Evolutionary conservation across 345 rosid species (phyloP).

Genomic region (Salix udensis): DNA sequence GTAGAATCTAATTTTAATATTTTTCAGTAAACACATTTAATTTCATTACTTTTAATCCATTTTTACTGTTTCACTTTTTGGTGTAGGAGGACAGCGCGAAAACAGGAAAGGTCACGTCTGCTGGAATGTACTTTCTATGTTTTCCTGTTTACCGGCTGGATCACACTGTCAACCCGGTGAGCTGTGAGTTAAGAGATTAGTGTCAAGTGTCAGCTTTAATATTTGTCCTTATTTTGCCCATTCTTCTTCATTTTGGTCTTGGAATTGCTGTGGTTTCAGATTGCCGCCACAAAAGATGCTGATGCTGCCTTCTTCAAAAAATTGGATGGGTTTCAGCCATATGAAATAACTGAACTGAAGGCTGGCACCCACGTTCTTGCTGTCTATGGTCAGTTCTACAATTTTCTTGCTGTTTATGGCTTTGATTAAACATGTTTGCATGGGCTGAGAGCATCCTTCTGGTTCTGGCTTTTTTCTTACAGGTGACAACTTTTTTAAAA

Average conservation of each 20-base stretch:
- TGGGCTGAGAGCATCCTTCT: constrained; percentile 10
- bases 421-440: constrained; percentile 8
- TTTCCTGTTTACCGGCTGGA: constrained; percentile 92
- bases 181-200: constrained; percentile 20
- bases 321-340: constrained; percentile 93
- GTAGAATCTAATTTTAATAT: no score
- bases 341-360: constrained; percentile 85
- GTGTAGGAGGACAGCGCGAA: constrained; percentile 81
- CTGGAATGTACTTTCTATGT: constrained; percentile 97
- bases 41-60: background rate
- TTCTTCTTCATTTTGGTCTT: constrained; percentile 6
- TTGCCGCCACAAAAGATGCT: constrained; percentile 85
- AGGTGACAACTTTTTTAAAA: constrained; percentile 97
- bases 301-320: constrained; percentile 87
- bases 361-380: constrained; percentile 90
- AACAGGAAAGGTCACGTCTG: constrained; percentile 80
- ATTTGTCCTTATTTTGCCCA: constrained; percentile 14
- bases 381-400: constrained; percentile 70
- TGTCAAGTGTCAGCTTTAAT: background rate
- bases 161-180: constrained; percentile 69
- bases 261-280: constrained; percentile 33
- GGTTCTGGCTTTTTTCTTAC: constrained; percentile 20
- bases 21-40: background rate
- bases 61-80: background rate
- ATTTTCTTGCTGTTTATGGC: constrained; percentile 12